Evolutionary conservation across 768 basidiomycete genomes (phyloP).

Genomic region (Tulasnella sp.): DNA sequence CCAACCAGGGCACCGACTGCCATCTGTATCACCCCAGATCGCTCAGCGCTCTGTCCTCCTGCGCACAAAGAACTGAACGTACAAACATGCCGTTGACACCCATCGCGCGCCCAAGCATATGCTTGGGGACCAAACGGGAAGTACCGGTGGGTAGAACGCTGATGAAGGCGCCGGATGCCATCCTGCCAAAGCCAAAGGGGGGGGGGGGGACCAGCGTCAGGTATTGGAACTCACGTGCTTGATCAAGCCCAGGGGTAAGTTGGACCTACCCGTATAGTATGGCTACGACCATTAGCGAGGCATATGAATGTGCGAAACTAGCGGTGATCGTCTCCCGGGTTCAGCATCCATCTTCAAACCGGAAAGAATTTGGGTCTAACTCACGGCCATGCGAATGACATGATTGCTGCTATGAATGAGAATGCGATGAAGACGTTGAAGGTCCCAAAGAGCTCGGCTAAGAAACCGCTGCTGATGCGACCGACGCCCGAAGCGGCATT

Average conservation of each 20-base stretch:
- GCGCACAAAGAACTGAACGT: background rate
- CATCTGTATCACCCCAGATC: conserved; percentile 10
- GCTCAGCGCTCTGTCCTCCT: conserved; percentile 9
- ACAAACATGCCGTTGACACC: conserved; percentile 14
- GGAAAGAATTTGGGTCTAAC: too few relatives aligned
- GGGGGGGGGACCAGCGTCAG: too few relatives aligned
- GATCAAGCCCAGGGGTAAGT: too few relatives aligned
- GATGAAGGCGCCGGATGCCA: conserved; percentile 43
- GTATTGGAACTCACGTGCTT: too few relatives aligned
- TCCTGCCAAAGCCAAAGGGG: conserved; percentile 27
- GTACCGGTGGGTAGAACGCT: conserved; percentile 16
- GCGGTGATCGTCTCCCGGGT: too few relatives aligned
- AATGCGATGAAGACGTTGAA: conserved; percentile 61
- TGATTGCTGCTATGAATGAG: conserved; percentile 40
- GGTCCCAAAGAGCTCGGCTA: conserved; percentile 33
- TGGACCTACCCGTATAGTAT: conserved; percentile 51
- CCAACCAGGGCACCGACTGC: conserved; percentile 17
- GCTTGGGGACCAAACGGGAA: conserved; percentile 10
- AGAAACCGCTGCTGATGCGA: conserved; percentile 23
- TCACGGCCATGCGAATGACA: conserved; percentile 67
- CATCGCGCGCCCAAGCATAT: conserved; percentile 13
- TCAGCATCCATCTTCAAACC: too few relatives aligned
- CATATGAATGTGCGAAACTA: conserved; percentile 24
- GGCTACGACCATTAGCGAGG: conserved; percentile 40
- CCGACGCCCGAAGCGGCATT: conserved; percentile 25